Conservation (phyloP, 805 yeast genomes). For the Saccharomycopsis schoenii region DNA sequence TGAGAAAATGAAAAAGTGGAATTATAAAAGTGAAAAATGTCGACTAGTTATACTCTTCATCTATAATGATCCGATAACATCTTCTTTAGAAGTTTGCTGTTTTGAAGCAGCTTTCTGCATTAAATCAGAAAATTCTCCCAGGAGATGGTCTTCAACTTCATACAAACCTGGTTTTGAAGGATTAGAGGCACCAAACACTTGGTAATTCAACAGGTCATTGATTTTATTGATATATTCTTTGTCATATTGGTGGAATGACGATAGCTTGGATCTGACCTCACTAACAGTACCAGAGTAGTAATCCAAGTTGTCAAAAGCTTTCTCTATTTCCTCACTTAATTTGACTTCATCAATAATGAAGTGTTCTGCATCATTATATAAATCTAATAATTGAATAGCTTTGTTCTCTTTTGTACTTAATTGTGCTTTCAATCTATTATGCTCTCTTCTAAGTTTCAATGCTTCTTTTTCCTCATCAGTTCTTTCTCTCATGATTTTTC, state of each 20-base stretch:
- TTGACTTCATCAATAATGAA: constrained; percentile 68
- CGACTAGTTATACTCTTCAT: background rate
- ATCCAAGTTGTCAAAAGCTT: constrained; percentile 33
- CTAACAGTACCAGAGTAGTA: constrained; percentile 3
- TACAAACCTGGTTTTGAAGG: constrained; percentile 16
- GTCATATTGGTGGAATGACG: constrained; percentile 3
- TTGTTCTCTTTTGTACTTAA: constrained; percentile 42
- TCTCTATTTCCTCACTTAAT: constrained; percentile 46
- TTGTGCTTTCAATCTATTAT: constrained; percentile 53
- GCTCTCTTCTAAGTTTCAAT: constrained; percentile 48
- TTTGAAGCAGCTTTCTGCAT: constrained; percentile 5
- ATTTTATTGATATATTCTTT: constrained; percentile 3
- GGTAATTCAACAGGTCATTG: constrained; percentile 12
- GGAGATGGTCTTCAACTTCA: constrained; percentile 54
- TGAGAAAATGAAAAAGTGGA: background rate
- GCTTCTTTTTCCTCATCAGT: constrained; percentile 57
- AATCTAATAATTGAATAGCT: constrained; percentile 49
- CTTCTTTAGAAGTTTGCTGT: background rate
- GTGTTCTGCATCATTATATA: constrained; percentile 59
- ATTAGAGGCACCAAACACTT: constrained; percentile 15
- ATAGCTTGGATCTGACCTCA: constrained; percentile 1
- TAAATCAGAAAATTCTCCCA: constrained; percentile 41
- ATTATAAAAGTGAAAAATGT: background rate
- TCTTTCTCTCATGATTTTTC: constrained; percentile 64
- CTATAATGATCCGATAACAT: constrained; percentile 3